phyloP scores from a whole-genome alignment of 2,329 filamentous ascomycete genomes.

The Penicillium sp. region DNA sequence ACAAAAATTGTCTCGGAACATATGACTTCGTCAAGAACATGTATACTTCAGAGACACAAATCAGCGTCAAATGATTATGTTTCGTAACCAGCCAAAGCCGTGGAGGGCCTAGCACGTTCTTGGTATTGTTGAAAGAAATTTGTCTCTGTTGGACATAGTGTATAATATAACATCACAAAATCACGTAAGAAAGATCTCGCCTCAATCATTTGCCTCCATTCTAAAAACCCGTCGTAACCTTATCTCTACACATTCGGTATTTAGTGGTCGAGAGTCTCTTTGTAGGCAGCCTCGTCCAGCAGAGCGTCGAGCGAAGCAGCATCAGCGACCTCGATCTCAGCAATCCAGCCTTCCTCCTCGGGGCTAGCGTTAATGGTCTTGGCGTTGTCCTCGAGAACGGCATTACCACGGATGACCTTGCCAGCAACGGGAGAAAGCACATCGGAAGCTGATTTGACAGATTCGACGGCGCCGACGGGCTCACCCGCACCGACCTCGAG shows the following conservation, averaged over 20 bases:
- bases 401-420: slow-evolving; percentile 74
- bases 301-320: slow-evolving; percentile 71
- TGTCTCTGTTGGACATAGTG: slow-evolving; percentile 18
- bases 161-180: slow-evolving; percentile 22
- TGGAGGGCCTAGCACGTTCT: slow-evolving; percentile 24
- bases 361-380: slow-evolving; percentile 85
- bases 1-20: too few species aligned
- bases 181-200: slow-evolving; percentile 6
- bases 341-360: slow-evolving; percentile 92
- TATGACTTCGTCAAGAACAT: not conserved
- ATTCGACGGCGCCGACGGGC: slow-evolving; percentile 91
- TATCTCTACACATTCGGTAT: slow-evolving; percentile 26
- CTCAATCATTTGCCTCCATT: slow-evolving; percentile 12
- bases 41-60: not conserved
- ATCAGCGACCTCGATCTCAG: slow-evolving; percentile 78
- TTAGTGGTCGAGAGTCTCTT: slow-evolving; percentile 66
- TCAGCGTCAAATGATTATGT: not conserved
- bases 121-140: slow-evolving; percentile 31
- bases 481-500: slow-evolving; percentile 75
- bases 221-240: slow-evolving; percentile 14
- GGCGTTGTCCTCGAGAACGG: slow-evolving; percentile 78
- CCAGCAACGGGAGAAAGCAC: slow-evolving; percentile 88
- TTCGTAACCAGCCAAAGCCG: slow-evolving; percentile 15
- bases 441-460: slow-evolving; percentile 97
- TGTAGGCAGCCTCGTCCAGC: slow-evolving; percentile 79